Conservation (phyloP, 192 early-diverging fungal species). For the Entomortierella parvispora region DNA sequence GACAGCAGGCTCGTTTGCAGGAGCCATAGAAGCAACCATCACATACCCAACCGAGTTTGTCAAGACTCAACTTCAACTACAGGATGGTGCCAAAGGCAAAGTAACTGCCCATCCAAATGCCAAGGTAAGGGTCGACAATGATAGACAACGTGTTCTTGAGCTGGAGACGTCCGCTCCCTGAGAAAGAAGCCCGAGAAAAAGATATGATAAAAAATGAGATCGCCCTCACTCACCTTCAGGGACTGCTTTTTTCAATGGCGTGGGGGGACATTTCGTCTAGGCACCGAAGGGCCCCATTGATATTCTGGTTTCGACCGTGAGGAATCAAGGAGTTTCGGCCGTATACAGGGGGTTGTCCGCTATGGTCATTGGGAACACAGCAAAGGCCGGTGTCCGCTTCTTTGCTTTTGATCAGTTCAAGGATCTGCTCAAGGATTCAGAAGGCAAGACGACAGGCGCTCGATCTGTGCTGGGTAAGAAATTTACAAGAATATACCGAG, state of each 20-base stretch:
- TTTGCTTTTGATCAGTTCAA: conserved; percentile 91
- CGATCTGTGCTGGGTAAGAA: conserved; percentile 68
- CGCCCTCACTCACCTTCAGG: not conserved
- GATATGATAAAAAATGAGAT: not conserved
- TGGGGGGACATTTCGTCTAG: conserved; percentile 16
- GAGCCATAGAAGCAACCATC: conserved; percentile 87
- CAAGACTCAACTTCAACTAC: conserved; percentile 96
- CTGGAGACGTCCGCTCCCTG: no score
- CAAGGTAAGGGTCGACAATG: conserved; percentile 25
- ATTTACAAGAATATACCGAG: no score
- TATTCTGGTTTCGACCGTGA: conserved; percentile 76
- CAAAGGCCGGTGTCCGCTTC: conserved; percentile 94
- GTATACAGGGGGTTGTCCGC: conserved; percentile 92
- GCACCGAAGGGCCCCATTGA: conserved; percentile 84
- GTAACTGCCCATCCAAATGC: conserved; percentile 40
- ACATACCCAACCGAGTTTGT: conserved; percentile 98
- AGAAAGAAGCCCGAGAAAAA: no score
- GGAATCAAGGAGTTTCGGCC: conserved; percentile 74
- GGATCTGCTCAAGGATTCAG: conserved; percentile 69
- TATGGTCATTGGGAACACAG: conserved; percentile 90
- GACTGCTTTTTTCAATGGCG: no score
- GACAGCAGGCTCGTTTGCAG: conserved; percentile 86
- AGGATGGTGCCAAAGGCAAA: conserved; percentile 59
- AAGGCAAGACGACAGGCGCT: conserved; percentile 75
- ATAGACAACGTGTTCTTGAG: no score